Evolutionary conservation across 2,329 filamentous ascomycete genomes (phyloP), one percentile per base, ranked within the genome.

Genomic region (Fusarium dimerum): DNA sequence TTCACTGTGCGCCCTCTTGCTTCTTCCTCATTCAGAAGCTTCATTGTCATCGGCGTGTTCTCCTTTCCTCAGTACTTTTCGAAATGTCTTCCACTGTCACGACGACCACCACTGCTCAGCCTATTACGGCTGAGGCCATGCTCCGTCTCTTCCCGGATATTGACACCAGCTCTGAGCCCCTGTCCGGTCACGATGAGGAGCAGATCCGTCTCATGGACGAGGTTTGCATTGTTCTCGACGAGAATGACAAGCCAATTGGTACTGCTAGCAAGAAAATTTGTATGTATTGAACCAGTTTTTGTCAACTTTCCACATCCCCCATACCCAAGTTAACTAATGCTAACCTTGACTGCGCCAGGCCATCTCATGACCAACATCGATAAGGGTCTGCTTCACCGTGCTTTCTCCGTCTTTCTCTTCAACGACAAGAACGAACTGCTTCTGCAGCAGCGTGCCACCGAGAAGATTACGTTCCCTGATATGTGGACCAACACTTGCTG

Each of bases 401-500:
- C 94, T 58, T 99, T 99, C 75, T 97, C 93, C 53, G 90, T 95
- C 63, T 99, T 99, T 78, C 86, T 99, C 63, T 99, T 99, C 80
- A 91, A 97, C 76, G 88, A 90, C 56, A 83, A 94, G 71, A 95
- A 97, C 74, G 88, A 92, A 66, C 80, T 97, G 55, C 88, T 99
- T 42, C 85, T 99, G 47, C 94, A 99, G 77, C 94, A 97, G 79
- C 89, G 94, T 62, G 94, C 94, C 29, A 79, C 86, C 40, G 93
- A 97, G 78, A 99, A 99, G 80, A 99, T 99, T 70, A 99, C 94
- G 7, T 99, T 99, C 77, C 93, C 94, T 45, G 91, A 96, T 71
- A 92, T 97, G 88, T 99, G 94, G 94, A 99, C 94, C 59, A 99
- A 99, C 77, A 99, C 94, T 32, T 99, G 94, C 82, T 99, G 94